Evolutionary conservation across 768 basidiomycete species (phyloP), one percentile per base, ranked within the genome.

Genomic region (Xerocomus spinulosus): DNA sequence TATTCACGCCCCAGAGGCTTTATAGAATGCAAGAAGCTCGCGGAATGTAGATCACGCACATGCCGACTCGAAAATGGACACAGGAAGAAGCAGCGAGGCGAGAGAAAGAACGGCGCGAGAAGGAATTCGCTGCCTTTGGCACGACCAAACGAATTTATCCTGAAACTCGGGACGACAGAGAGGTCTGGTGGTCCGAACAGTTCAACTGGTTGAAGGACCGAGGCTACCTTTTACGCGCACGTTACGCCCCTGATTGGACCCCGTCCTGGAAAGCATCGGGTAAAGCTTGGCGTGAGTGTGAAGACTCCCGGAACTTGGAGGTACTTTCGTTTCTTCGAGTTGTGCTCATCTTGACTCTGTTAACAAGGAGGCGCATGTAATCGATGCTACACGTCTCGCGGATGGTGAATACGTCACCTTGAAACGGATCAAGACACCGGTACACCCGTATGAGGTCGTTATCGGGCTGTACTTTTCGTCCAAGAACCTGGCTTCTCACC

Each of bases 161-260:
- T 13, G 39, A 48, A 17, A 14, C 25, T 9, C 17, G 39, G 30
- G 42, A 38, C 18, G 18, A 7, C 3, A 39, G 46, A 18, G 54
- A 49, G 39, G 14, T 42, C 10, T 56, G 54, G 50, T 59, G 57
- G 57, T 24, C 57, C 2, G 54, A 58, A 29, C 61, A 59, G 46
- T 13, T 25, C 4, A 1, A 26, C 4, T 14, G 21, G 38, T 18
- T 40, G 13, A 26, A 26, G 15, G 15, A 6, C 4, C 23, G 38
- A 25, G 38, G 38, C 5, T 40, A 26, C 17, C 25, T 24, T 26
- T 25, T 40, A 26, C 39, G 39, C 14, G 9, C 39, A 8, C 24
- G 39, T 6, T 40, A 40, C 5, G 24, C 25, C 7, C 39, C 39
- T 9, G 39, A 25, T 5, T 40, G 39, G 39, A n/a, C 26, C 2